phyloP scores from a whole-genome alignment of 129 eudicot species.

The Arctium lappa region DNA sequence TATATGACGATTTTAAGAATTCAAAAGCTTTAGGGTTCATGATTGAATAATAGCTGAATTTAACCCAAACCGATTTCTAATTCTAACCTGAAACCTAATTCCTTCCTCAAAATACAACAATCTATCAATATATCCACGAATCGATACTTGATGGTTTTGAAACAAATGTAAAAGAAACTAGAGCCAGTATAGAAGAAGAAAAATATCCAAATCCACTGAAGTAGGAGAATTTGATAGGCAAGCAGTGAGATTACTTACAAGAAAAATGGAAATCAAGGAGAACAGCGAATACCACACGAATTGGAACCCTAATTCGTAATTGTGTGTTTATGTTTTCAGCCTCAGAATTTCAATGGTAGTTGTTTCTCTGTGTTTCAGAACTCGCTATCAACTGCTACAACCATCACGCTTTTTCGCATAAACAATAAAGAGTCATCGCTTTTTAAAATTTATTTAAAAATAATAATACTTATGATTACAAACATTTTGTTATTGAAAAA shows the following conservation, averaged over 20 bases:
- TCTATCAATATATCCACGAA: background rate
- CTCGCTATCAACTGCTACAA: constrained; percentile 9
- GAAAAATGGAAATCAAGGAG: constrained; percentile 1
- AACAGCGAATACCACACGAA: background rate
- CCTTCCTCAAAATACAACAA: background rate
- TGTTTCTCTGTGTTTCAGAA: constrained; percentile 13
- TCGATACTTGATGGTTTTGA: background rate
- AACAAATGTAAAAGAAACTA: background rate
- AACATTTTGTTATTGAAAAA: too few relatives aligned
- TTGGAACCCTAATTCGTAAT: constrained; percentile 19
- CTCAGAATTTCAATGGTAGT: constrained; percentile 15
- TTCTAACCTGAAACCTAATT: constrained; percentile 4
- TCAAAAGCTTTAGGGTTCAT: constrained; percentile 3
- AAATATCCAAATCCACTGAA: background rate
- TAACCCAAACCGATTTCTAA: constrained; percentile 5
- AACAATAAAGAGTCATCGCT: background rate
- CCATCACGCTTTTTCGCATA: background rate
- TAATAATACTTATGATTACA: too few relatives aligned
- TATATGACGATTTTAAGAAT: background rate
- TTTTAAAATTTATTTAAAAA: too few relatives aligned
- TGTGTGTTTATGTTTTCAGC: constrained; percentile 9
- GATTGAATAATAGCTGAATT: background rate
- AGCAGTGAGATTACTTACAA: constrained; percentile 16
- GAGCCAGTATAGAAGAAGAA: background rate
- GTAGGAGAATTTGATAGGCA: background rate